Base-by-base conservation (phyloP, 768 basidiomycete genomes). In the Hygrophorus pudorinus region DNA sequence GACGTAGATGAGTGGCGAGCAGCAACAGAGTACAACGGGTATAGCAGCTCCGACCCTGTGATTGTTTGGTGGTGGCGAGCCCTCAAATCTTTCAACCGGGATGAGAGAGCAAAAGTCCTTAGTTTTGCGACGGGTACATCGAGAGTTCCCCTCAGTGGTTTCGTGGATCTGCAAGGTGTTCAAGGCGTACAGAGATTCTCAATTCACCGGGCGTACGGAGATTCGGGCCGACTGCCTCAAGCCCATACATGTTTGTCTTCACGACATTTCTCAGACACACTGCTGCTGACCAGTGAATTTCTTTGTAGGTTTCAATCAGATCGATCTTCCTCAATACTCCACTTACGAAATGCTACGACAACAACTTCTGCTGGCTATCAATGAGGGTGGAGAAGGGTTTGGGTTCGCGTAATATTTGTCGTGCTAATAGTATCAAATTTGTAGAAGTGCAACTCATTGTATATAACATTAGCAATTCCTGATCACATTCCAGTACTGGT, bases 1-100 rank as follows among this genome's bases (percentile, higher is more conserved):
- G 93, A 98, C 53, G 90, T 97, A 1, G 96, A 99, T 59, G 96
- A 98, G 63, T 93, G 91, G 90, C 78, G 88, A 42, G 81, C 85
- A 12, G 87, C 88, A 10, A 92, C 88, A 2, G 90, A 92, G 56
- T 90, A 92, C 65, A 88, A 83, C 50, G 86, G 88, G 38, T 91
- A 89, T 60, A 77, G 74, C 5, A 76, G 84, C 55, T 86, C 85
- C 2, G 93, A 99, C 60, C 89, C 94, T 5, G 92, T 94, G 56
- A 92, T 98, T 48, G 82, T 88, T 21, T 99, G 93, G 93, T 97
- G 91, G 85, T 99, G 96, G 96, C 78, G 96, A 51, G 94, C 94
- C 1, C 75, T 99, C 34, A 91, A 98, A 63, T 94, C 91, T 7
- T 97, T 97, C 68, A 90, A 86, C 52, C 85, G 94, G 28, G 93